A percentile compares a stretch with the other conserved stretches of the same genome.
phyloP scores from a whole-genome alignment of 1,139 yeast species.

The Casaregolazyma suthepensis region DNA sequence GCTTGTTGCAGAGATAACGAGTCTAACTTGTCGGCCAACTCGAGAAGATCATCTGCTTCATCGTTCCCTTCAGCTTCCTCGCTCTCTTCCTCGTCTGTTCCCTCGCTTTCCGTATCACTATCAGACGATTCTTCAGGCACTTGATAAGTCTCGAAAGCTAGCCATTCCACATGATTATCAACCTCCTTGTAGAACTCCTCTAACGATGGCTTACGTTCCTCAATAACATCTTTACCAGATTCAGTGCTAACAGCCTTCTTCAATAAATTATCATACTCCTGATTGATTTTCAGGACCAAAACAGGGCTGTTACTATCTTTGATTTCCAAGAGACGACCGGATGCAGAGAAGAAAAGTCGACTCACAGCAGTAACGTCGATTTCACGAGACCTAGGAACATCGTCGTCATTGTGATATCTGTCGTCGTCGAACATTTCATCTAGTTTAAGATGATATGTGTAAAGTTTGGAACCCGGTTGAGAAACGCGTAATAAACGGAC shows the following conservation, averaged over 20 bases:
- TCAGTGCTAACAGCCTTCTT: neutral
- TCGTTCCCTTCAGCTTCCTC: neutral
- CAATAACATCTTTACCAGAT: neutral
- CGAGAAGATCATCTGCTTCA: neutral
- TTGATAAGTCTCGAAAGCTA: constrained; percentile 47
- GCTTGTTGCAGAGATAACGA: constrained; percentile 3
- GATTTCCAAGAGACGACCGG: constrained; percentile 59
- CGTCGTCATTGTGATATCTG: constrained; percentile 60
- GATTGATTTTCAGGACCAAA: constrained; percentile 50
- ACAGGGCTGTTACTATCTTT: constrained; percentile 67
- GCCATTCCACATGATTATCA: constrained; percentile 37
- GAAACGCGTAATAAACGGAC: constrained; percentile 38
- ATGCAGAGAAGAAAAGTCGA: constrained; percentile 63
- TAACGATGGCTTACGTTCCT: constrained; percentile 9
- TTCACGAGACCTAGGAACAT: constrained; percentile 28
- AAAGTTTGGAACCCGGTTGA: constrained; percentile 20
- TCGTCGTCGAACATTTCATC: constrained; percentile 65
- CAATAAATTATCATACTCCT: constrained; percentile 19
- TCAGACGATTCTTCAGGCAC: constrained; percentile 21
- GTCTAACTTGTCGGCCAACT: constrained; percentile 2
- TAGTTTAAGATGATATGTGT: constrained; percentile 44
- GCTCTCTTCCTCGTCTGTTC: constrained; percentile 8
- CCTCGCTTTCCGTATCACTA: constrained; percentile 27
- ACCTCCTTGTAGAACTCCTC: constrained; percentile 9
- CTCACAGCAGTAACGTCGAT: constrained; percentile 43